Percentiles rank a stretch among this genome's conserved stretches.
phyloP scores from a whole-genome alignment of 1,284 basidiomycete genomes.

The Polyporus tsugae region DNA sequence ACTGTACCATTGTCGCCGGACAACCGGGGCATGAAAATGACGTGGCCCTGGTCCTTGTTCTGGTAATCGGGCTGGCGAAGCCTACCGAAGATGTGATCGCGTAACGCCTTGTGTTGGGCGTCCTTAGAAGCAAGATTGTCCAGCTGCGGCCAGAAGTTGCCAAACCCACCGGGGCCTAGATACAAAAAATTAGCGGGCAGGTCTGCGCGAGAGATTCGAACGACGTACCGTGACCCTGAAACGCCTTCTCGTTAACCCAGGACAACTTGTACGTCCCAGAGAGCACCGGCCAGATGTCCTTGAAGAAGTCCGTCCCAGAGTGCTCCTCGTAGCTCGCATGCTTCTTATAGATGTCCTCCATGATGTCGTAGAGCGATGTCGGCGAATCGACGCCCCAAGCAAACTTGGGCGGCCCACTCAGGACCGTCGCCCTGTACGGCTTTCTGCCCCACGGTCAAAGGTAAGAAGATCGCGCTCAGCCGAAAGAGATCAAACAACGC shows the following conservation, averaged over 20 bases:
- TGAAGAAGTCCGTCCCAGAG: slow-evolving; percentile 36
- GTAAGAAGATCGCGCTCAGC: neutral
- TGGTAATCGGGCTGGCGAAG: slow-evolving; percentile 31
- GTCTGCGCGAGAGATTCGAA: neutral
- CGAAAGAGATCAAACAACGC: neutral
- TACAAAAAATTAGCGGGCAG: neutral
- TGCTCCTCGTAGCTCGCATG: slow-evolving; percentile 25
- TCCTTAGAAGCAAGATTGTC: slow-evolving; percentile 12
- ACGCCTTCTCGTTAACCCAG: slow-evolving; percentile 36
- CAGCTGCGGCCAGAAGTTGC: slow-evolving; percentile 28
- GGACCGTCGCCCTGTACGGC: slow-evolving; percentile 36
- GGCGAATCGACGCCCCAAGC: slow-evolving; percentile 42
- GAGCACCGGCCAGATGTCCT: slow-evolving; percentile 44
- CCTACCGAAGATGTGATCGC: slow-evolving; percentile 32
- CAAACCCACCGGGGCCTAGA: slow-evolving; percentile 26
- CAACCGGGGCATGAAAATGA: slow-evolving; percentile 43
- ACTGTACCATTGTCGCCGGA: slow-evolving; percentile 38
- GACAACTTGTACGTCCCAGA: slow-evolving; percentile 30
- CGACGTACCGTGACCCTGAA: slow-evolving; percentile 34
- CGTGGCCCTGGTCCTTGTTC: slow-evolving; percentile 27
- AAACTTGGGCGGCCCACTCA: slow-evolving; percentile 44
- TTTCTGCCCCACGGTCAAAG: neutral
- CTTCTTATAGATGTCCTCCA: slow-evolving; percentile 44
- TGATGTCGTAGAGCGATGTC: slow-evolving; percentile 44
- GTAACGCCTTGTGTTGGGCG: slow-evolving; percentile 6